phyloP scores from a whole-genome alignment of 345 rosid genomes.

The Eucalyptus rudis region DNA sequence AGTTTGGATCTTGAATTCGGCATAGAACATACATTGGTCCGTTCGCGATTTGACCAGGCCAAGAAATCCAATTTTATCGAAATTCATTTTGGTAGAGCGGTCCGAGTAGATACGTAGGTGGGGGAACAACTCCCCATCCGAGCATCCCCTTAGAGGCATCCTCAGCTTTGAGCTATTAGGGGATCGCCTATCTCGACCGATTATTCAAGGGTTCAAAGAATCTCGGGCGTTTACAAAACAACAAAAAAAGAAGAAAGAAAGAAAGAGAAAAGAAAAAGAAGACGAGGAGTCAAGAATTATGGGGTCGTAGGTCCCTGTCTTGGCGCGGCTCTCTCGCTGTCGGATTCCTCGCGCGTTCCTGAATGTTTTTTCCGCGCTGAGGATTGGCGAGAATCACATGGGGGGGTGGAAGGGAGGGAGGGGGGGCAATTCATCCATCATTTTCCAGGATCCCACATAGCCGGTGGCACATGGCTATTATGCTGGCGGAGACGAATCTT shows the following conservation, averaged over 20 bases:
- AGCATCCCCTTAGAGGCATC: neutral
- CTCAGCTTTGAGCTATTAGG: neutral
- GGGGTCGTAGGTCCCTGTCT: neutral
- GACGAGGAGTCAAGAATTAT: neutral
- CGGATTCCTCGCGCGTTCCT: neutral
- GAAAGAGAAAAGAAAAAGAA: neutral
- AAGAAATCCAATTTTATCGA: neutral
- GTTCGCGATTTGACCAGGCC: neutral
- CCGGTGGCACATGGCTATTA: neutral
- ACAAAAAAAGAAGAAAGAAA: too few species aligned
- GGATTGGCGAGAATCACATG: neutral
- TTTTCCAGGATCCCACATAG: neutral
- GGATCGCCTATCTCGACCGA: neutral
- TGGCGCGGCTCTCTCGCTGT: neutral
- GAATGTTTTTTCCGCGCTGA: neutral
- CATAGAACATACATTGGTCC: too few species aligned
- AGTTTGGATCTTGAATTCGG: neutral
- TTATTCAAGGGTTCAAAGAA: neutral
- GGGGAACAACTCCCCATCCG: neutral
- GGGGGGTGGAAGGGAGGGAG: too few species aligned
- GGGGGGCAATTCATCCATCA: neutral
- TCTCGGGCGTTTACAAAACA: neutral
- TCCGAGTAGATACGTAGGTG: neutral
- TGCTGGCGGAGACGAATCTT: neutral
- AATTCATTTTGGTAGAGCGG: accelerated